A percentile compares a stretch with the other conserved stretches of the same genome.
phyloP scores from a whole-genome alignment of 1,139 yeast species.

The Debaryomyces robertsiae region DNA sequence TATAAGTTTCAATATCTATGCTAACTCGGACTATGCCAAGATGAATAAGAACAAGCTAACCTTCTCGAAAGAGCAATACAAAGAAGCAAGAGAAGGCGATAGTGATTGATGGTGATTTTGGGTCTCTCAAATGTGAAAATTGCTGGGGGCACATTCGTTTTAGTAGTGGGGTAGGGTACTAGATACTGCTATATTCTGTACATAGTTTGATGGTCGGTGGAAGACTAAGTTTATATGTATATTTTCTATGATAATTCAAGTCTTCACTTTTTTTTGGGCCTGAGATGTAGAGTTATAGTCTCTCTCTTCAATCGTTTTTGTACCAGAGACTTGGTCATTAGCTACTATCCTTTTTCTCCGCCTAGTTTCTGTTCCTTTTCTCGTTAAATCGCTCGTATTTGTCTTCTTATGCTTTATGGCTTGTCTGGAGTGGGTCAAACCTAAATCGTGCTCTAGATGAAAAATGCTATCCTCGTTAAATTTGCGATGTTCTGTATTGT shows the following conservation, averaged over 20 bases:
- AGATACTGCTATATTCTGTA: slow-evolving; percentile 5
- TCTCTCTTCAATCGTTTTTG: background rate
- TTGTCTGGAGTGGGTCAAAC: slow-evolving; percentile 53
- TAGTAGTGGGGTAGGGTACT: background rate
- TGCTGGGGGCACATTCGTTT: too few species aligned
- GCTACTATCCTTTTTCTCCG: slow-evolving; percentile 11
- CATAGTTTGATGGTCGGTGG: slow-evolving; percentile 6
- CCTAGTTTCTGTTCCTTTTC: background rate
- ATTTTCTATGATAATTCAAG: background rate
- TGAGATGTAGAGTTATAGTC: too few species aligned
- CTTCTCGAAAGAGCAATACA: slow-evolving; percentile 37
- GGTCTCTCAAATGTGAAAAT: too few species aligned
- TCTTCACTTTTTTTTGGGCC: background rate
- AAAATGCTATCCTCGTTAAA: slow-evolving; percentile 41
- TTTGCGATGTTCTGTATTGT: slow-evolving; percentile 25
- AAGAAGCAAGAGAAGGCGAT: slow-evolving; percentile 24
- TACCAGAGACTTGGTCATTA: background rate
- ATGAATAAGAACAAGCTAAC: slow-evolving; percentile 46
- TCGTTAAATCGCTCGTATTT: slow-evolving; percentile 18
- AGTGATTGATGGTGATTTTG: slow-evolving; percentile 6
- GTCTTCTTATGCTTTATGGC: slow-evolving; percentile 30
- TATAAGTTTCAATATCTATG: slow-evolving; percentile 61
- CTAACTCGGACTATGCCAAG: slow-evolving; percentile 51
- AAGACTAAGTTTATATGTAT: slow-evolving; percentile 1
- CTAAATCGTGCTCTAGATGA: slow-evolving; percentile 24